Evolutionary conservation across 208 protist genomes (phyloP).

Genomic region (Zelonia costaricensis): DNA sequence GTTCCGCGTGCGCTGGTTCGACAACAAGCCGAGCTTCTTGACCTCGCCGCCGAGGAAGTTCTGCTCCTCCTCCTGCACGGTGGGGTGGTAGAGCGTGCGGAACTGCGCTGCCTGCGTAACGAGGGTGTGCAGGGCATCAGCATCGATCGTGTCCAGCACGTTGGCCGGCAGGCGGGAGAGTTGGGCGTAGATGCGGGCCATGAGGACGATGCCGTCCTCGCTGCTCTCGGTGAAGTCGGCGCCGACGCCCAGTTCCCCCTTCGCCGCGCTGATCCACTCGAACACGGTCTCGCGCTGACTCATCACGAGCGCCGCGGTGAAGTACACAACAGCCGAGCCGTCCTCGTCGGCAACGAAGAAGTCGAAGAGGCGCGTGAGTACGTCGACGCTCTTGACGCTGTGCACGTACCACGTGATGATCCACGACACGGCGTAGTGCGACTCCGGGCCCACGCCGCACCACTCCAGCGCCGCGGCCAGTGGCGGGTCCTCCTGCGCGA

Average conservation of each 20-base stretch:
- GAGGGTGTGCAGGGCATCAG: slow-evolving; percentile 37
- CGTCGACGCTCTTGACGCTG: slow-evolving; percentile 38
- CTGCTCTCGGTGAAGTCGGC: slow-evolving; percentile 22
- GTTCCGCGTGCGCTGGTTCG: slow-evolving; percentile 63
- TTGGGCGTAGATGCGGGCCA: slow-evolving; percentile 72
- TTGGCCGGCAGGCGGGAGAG: slow-evolving; percentile 49
- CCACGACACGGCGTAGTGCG: slow-evolving; percentile 88
- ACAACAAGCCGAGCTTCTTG: slow-evolving; percentile 55
- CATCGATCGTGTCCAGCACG: slow-evolving; percentile 36
- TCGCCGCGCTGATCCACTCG: slow-evolving; percentile 38
- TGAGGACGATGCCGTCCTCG: slow-evolving; percentile 57
- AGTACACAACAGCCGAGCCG: slow-evolving; percentile 61
- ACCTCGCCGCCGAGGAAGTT: slow-evolving; percentile 65
- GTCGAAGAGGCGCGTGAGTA: slow-evolving; percentile 73
- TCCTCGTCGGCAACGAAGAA: slow-evolving; percentile 68
- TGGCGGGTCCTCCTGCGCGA: slow-evolving; percentile 55
- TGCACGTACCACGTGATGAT: slow-evolving; percentile 89
- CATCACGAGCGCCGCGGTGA: slow-evolving; percentile 74
- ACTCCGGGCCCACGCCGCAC: slow-evolving; percentile 73
- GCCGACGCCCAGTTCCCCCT: slow-evolving; percentile 21
- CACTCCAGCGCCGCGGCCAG: slow-evolving; percentile 66
- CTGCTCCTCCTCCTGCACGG: slow-evolving; percentile 31
- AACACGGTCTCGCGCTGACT: slow-evolving; percentile 54
- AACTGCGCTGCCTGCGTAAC: slow-evolving; percentile 34
- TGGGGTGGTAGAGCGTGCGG: slow-evolving; percentile 22